Evolutionary conservation across 2,329 filamentous ascomycete species (phyloP), one percentile per base, ranked within the genome.

Genomic region (Xylariaceae sp.): DNA sequence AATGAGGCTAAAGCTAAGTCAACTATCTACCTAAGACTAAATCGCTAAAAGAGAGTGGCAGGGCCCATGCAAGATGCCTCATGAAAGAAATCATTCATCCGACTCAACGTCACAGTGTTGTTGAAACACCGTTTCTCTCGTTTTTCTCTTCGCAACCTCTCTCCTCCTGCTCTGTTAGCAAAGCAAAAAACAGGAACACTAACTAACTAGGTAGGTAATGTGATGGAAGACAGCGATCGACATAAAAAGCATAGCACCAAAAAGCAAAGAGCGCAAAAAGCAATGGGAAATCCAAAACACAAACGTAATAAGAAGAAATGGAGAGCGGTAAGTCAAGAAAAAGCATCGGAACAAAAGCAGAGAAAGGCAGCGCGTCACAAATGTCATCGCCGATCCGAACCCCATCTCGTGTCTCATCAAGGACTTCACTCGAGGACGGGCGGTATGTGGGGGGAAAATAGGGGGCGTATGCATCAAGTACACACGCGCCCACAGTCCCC

Each of bases 91-190:
- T 5, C 5, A 30, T 30, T 5, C 23, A 30, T 30, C 23, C 23
- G 23, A 30, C 4, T 30, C 4, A 30, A 30, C 23, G 23, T 30
- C 23, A 30, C 23, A 30, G 23, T 30, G 23, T 30, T 30, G 23
- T 30, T 30, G 23, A 30, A 30, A 30, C 23, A 30, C 5, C 23
- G 4, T 30, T 30, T 30, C 23, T 30, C 23, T 30, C 13, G 6
- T 34, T 42, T 53, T 62, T 62, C 57, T 62, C 60, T 58, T 61
- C 61, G 61, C 56, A 17, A 34, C 8, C 53, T n/a, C 54, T 18
- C 47, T 17, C 42, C 51, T 52, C 10, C 37, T 34, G 9, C 11
- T n/a, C 34, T 50, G 39, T 50, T 34, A 17, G 30, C 3, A 23
- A 54, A 8, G 23, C 23, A 30, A 30, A 30, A 55, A 62, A 58